Conservation (phyloP, 495 filamentous ascomycete genomes). For the Talaromyces wortmannii region DNA sequence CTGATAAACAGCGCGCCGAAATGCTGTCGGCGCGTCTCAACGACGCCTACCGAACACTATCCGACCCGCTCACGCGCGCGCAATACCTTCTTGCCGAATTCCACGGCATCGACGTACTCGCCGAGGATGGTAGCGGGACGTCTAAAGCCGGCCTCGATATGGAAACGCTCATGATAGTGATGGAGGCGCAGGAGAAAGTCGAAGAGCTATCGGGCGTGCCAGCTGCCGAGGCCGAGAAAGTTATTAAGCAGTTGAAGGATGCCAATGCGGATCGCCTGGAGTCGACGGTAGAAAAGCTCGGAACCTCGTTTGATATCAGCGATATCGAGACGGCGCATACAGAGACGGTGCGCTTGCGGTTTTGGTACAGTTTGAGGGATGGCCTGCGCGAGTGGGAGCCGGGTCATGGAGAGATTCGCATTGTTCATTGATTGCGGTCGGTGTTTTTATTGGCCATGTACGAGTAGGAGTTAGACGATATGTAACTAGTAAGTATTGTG, state of each 20-base stretch:
- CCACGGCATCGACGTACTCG: constrained; percentile 65
- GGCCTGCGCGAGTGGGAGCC: constrained; percentile 77
- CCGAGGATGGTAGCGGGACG: constrained; percentile 64
- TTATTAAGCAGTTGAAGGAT: constrained; percentile 50
- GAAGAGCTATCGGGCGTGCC: constrained; percentile 46
- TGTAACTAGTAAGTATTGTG: too few relatives aligned
- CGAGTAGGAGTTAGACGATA: too few relatives aligned
- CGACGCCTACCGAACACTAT: constrained; percentile 79
- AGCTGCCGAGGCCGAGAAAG: constrained; percentile 51
- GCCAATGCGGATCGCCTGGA: constrained; percentile 63
- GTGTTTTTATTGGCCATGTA: too few relatives aligned
- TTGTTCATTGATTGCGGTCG: constrained; percentile 46
- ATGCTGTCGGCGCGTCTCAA: constrained; percentile 73
- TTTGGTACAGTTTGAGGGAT: constrained; percentile 86
- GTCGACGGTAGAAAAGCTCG: constrained; percentile 52
- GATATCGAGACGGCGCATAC: constrained; percentile 58
- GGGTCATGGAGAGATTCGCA: constrained; percentile 55
- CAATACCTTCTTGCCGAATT: constrained; percentile 70
- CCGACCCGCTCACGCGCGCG: constrained; percentile 66
- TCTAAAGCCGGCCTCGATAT: constrained; percentile 53
- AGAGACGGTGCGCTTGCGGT: constrained; percentile 74
- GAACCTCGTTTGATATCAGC: constrained; percentile 53
- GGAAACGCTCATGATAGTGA: constrained; percentile 75
- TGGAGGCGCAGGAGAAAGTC: constrained; percentile 80
- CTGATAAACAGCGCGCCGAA: constrained; percentile 57